phyloP scores from a whole-genome alignment of 192 early-diverging fungal species.

The Gonapodya prolifera region DNA sequence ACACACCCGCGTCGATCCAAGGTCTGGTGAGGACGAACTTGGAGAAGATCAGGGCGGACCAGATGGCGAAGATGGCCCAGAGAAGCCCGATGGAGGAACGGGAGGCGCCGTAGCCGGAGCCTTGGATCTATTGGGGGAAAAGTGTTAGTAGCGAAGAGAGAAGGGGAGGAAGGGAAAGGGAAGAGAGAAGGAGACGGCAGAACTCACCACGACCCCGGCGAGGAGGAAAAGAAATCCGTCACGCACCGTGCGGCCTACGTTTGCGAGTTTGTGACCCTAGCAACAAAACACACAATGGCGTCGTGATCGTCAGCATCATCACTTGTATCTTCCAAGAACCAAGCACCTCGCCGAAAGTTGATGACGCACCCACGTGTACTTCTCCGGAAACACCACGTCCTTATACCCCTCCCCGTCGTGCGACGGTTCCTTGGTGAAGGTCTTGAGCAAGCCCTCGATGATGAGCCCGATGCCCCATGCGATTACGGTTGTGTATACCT shows the following conservation, averaged over 20 bases:
- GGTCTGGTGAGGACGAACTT: neutral
- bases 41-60: neutral
- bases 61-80: neutral
- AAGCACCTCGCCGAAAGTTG: no score
- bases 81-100: neutral
- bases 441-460: neutral
- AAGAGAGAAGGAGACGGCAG: neutral
- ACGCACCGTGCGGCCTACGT: neutral
- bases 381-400: no score
- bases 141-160: neutral
- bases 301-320: no score
- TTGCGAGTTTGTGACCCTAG: neutral
- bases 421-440: neutral
- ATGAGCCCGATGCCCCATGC: neutral
- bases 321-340: no score
- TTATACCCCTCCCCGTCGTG: neutral
- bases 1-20: neutral
- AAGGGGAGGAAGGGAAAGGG: neutral
- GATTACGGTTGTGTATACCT: neutral
- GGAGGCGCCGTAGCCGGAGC: neutral
- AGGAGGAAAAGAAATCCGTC: neutral
- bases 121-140: neutral
- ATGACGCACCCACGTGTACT: no score
- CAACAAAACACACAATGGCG: no score
- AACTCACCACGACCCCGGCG: neutral